Conservation (phyloP, 495 filamentous ascomycete genomes). For the Annulohypoxylon moriforme region DNA sequence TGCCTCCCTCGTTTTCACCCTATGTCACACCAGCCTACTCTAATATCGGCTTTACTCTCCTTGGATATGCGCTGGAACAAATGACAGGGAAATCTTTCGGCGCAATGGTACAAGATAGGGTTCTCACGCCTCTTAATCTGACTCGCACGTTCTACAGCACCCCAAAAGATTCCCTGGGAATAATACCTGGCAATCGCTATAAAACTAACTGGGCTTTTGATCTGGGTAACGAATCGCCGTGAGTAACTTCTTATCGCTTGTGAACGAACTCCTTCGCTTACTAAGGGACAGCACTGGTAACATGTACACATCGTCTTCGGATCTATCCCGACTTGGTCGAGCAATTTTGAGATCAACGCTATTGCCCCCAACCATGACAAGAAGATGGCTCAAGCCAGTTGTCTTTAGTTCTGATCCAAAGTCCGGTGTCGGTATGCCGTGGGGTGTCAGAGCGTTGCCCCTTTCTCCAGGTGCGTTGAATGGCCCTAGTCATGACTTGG, state of each 20-base stretch:
- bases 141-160: constrained; percentile 52
- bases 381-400: constrained; percentile 67
- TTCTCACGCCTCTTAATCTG: constrained; percentile 59
- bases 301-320: constrained; percentile 63
- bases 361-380: constrained; percentile 58
- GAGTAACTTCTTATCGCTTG: constrained; percentile 16
- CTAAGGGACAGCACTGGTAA: constrained; percentile 60
- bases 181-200: constrained; percentile 51
- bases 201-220: constrained; percentile 48
- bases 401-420: constrained; percentile 60
- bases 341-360: constrained; percentile 65
- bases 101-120: constrained; percentile 51
- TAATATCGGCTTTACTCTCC: constrained; percentile 54
- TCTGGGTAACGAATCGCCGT: constrained; percentile 53
- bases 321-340: constrained; percentile 63
- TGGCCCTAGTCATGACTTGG: background rate
- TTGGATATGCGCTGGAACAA: constrained; percentile 52
- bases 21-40: constrained; percentile 54
- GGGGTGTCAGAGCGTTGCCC: constrained; percentile 62
- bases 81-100: constrained; percentile 53
- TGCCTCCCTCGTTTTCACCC: constrained; percentile 53
- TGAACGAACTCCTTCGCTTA: constrained; percentile 4
- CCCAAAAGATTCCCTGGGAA: constrained; percentile 48
- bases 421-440: constrained; percentile 64
- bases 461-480: constrained; percentile 29